These are phyloP conservation scores for Artemisia tridentata DNA, from an alignment of 129 eudicot genomes.

Conservation along the genomic window DNA sequence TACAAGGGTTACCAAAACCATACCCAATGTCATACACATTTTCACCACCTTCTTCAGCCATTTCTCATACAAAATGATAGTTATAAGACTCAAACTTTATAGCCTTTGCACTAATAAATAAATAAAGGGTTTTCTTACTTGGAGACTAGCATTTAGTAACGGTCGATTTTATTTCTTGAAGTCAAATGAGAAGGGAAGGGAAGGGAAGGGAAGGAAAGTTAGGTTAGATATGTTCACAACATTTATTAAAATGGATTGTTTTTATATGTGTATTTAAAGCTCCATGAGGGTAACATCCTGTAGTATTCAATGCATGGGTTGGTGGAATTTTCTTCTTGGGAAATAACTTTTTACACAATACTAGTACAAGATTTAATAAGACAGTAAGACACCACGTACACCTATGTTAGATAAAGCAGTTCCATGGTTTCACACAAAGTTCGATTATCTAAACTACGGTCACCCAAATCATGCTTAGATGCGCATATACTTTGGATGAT, in stretches of 20 bases:
- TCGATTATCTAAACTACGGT: conserved; percentile 8
- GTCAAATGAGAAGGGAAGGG: conserved; percentile 15
- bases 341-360: conserved; percentile 27
- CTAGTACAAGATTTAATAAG: conserved; percentile 21
- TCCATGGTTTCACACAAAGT: background rate
- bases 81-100: background rate
- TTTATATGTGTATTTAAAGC: conserved; percentile 19
- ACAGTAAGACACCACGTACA: too few species aligned
- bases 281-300: conserved; percentile 11
- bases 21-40: conserved; percentile 30
- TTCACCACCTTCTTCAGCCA: conserved; percentile 31
- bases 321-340: conserved; percentile 37
- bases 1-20: conserved; percentile 33
- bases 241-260: conserved; percentile 14
- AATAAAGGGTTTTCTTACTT: background rate
- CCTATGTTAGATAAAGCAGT: too few species aligned
- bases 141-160: conserved; percentile 1
- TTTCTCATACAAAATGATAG: background rate
- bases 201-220: conserved; percentile 8
- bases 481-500: conserved; percentile 9
- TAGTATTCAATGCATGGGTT: conserved; percentile 35
- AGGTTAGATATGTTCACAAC: conserved; percentile 14
- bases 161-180: background rate
- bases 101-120: too few species aligned
- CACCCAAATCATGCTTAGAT: conserved; percentile 18